These are phyloP conservation scores for Fusarium austroafricanum DNA, from an alignment of 2,329 filamentous ascomycete species.

Conservation along the genomic window DNA sequence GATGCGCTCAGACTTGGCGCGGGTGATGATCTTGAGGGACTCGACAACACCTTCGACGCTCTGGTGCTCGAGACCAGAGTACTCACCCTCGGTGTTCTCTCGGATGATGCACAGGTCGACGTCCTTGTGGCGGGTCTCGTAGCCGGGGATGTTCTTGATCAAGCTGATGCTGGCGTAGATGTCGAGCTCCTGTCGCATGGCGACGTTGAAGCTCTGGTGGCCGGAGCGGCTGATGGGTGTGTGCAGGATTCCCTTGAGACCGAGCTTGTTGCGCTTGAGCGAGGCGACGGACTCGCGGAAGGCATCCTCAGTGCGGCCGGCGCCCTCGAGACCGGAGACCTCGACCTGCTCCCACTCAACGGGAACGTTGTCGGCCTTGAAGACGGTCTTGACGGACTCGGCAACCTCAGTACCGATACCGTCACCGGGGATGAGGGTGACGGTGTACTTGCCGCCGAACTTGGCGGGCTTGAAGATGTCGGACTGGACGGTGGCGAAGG, in stretches of 20 bases:
- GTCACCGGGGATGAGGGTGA: slow-evolving; percentile 97
- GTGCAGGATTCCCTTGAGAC: slow-evolving; percentile 98
- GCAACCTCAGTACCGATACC: slow-evolving; percentile 98
- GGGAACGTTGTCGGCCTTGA: slow-evolving; percentile 99
- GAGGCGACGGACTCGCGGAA: slow-evolving; percentile 97
- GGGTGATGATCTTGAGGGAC: slow-evolving; percentile 99
- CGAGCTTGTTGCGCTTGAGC: slow-evolving; percentile 97
- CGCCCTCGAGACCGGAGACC: slow-evolving; percentile 85
- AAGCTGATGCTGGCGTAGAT: slow-evolving; percentile 98
- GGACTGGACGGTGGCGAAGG: slow-evolving; percentile 85
- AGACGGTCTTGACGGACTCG: slow-evolving; percentile 98
- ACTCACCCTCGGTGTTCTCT: slow-evolving; percentile 99
- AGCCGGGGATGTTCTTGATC: slow-evolving; percentile 99
- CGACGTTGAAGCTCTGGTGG: slow-evolving; percentile 99
- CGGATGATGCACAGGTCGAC: slow-evolving; percentile 99
- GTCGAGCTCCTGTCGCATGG: slow-evolving; percentile 98
- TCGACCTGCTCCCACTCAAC: slow-evolving; percentile 99
- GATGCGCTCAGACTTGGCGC: slow-evolving; percentile 98
- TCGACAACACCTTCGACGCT: slow-evolving; percentile 96
- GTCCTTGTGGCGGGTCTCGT: slow-evolving; percentile 95
- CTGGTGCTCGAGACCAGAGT: slow-evolving; percentile 98
- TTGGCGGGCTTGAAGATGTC: slow-evolving; percentile 99
- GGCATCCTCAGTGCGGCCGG: slow-evolving; percentile 89
- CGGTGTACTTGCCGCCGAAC: slow-evolving; percentile 99
- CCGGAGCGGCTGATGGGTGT: slow-evolving; percentile 96